Conservation (phyloP, 345 rosid species). For the Salix exigua region DNA sequence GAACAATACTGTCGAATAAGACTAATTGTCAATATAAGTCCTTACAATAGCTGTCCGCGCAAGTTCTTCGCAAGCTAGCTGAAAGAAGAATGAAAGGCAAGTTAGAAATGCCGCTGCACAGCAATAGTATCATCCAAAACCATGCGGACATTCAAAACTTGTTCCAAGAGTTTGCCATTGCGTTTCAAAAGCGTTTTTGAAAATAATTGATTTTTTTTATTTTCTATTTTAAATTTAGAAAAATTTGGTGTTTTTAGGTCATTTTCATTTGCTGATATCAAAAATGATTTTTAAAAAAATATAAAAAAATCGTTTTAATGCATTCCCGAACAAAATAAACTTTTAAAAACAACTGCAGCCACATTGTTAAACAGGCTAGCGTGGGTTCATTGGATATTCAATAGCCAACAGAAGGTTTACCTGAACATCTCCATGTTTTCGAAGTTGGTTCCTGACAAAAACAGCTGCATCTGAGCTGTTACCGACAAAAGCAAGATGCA, state of each 20-base stretch:
- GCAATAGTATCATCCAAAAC: not conserved
- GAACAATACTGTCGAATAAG: not conserved
- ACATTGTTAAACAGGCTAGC: no score
- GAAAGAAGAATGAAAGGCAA: conserved; percentile 28
- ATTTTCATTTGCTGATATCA: no score
- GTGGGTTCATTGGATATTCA: not conserved
- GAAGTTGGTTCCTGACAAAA: conserved; percentile 77
- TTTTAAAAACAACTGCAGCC: no score
- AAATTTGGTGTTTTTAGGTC: no score
- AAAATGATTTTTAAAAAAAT: no score
- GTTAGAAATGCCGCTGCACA: not conserved
- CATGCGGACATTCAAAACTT: not conserved
- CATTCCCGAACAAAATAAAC: fast-evolving
- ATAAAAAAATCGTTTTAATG: no score
- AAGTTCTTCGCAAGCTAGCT: conserved; percentile 88
- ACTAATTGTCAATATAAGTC: conserved; percentile 1
- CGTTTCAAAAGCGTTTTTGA: no score
- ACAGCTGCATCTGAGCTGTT: conserved; percentile 70
- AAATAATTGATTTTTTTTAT: no score
- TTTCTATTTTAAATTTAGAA: no score
- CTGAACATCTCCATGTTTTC: conserved; percentile 90
- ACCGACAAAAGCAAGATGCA: conserved; percentile 10
- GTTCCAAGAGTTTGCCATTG: not conserved
- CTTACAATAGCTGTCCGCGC: conserved; percentile 74
- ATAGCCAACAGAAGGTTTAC: conserved; percentile 24